Evolutionary conservation across 192 early-diverging fungal genomes (phyloP).

Genomic region (Coemansia pectinata): DNA sequence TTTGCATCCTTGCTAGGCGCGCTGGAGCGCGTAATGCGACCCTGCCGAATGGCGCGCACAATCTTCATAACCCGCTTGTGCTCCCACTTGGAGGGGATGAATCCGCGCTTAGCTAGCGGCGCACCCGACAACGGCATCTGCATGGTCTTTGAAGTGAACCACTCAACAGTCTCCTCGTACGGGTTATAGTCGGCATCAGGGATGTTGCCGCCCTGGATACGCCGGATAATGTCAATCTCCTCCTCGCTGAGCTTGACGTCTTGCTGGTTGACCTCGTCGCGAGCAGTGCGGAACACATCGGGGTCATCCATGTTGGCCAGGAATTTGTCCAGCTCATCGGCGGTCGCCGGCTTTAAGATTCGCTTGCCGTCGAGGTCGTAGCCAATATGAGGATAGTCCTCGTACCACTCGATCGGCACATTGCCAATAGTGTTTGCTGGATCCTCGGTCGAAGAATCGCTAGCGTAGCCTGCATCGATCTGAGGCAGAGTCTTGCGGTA

Average conservation of each 20-base stretch:
- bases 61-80: constrained; percentile 96
- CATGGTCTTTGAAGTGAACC: constrained; percentile 86
- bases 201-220: constrained; percentile 77
- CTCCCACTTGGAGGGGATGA: constrained; percentile 94
- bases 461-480: constrained; percentile 92
- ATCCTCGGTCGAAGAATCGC: constrained; percentile 91
- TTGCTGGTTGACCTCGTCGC: constrained; percentile 77
- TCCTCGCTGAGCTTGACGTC: constrained; percentile 83
- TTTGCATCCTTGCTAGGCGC: constrained; percentile 49
- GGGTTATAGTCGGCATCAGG: constrained; percentile 87
- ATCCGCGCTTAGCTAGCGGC: constrained; percentile 94
- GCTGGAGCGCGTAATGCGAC: constrained; percentile 72
- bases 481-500: constrained; percentile 70
- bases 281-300: constrained; percentile 83
- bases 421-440: constrained; percentile 91
- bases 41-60: constrained; percentile 91
- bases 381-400: constrained; percentile 95
- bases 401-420: constrained; percentile 97
- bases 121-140: constrained; percentile 81
- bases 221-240: constrained; percentile 92
- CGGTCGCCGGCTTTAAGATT: constrained; percentile 82
- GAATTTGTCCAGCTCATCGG: constrained; percentile 94
- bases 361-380: constrained; percentile 94
- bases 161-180: constrained; percentile 93
- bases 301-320: constrained; percentile 90